A percentile compares a stretch with the other conserved stretches of the same genome.
Conservation (phyloP, 495 filamentous ascomycete species). For the Saxophila tyrrhenica region DNA sequence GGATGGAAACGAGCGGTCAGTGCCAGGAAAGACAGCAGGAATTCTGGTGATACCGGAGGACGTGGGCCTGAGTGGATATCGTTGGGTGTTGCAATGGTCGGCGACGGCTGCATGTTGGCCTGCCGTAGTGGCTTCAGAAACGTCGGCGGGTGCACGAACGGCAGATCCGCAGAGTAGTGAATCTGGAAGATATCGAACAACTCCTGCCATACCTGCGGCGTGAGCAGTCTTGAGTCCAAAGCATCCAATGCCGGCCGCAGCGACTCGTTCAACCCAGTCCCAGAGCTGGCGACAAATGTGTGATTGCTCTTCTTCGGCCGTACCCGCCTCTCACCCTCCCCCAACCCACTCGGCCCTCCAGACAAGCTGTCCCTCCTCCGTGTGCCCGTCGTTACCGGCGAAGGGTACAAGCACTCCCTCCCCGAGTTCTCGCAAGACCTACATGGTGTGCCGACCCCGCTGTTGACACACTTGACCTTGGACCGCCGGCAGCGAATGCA, state of each 20-base stretch:
- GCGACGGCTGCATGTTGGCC: constrained; percentile 30
- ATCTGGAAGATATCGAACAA: constrained; percentile 68
- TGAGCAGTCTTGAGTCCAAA: constrained; percentile 23
- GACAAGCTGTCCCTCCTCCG: constrained; percentile 21
- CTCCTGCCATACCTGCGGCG: constrained; percentile 40
- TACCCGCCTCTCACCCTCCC: constrained; percentile 6
- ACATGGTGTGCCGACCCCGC: constrained; percentile 61
- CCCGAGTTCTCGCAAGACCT: constrained; percentile 65
- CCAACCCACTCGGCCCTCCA: constrained; percentile 16
- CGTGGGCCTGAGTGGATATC: constrained; percentile 1
- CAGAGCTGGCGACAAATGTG: constrained; percentile 1
- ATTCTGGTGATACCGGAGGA: constrained; percentile 46
- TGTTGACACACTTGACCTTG: constrained; percentile 79
- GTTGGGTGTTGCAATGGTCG: constrained; percentile 4
- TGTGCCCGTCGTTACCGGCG: constrained; percentile 43
- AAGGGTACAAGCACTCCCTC: constrained; percentile 65
- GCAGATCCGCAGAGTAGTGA: constrained; percentile 70
- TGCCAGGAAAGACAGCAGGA: constrained; percentile 66
- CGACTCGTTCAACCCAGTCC: constrained; percentile 5
- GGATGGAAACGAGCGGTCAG: constrained; percentile 71
- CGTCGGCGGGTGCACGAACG: constrained; percentile 70
- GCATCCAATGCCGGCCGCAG: constrained; percentile 18
- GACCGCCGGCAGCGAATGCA: constrained; percentile 67
- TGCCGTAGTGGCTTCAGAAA: constrained; percentile 50
- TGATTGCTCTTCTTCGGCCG: constrained; percentile 10